A percentile compares a stretch with the other conserved stretches of the same genome.
Conservation (phyloP, 768 basidiomycete species). For the Xanthoconium stramineum region DNA sequence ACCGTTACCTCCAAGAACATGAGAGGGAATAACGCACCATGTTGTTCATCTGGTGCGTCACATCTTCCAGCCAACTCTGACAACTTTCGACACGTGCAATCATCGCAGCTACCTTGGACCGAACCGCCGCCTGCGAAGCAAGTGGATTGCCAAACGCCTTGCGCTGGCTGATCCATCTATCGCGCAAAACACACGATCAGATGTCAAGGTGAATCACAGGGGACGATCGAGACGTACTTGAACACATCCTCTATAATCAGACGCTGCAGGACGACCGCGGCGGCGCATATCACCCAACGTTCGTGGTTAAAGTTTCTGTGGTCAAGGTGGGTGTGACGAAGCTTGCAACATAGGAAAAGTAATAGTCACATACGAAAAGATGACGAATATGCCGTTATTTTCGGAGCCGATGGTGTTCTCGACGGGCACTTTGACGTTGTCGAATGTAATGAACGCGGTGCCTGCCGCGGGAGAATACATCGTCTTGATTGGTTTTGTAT, state of each 20-base stretch:
- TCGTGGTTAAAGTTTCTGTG: constrained; percentile 65
- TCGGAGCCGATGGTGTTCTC: neutral
- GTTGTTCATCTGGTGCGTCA: constrained; percentile 80
- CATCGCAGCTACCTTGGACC: constrained; percentile 75
- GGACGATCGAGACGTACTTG: constrained; percentile 38
- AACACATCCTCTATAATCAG: constrained; percentile 71
- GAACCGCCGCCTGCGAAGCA: constrained; percentile 66
- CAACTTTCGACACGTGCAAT: constrained; percentile 63
- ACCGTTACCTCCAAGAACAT: constrained; percentile 12
- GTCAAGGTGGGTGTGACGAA: constrained; percentile 2
- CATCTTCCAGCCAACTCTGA: constrained; percentile 75
- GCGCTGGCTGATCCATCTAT: constrained; percentile 72
- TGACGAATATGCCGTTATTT: constrained; percentile 38
- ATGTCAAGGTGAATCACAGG: neutral
- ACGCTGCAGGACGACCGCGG: constrained; percentile 47
- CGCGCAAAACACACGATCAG: neutral
- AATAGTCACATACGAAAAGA: constrained; percentile 35
- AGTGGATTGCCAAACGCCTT: constrained; percentile 78
- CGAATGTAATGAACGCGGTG: neutral
- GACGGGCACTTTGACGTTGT: neutral
- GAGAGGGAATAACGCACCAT: constrained; percentile 44
- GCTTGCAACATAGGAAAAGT: neutral
- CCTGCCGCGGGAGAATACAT: neutral
- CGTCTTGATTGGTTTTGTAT: neutral
- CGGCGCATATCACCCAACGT: constrained; percentile 69